phyloP scores from a whole-genome alignment of 768 basidiomycete species.

The Vishniacozyma victoriae region DNA sequence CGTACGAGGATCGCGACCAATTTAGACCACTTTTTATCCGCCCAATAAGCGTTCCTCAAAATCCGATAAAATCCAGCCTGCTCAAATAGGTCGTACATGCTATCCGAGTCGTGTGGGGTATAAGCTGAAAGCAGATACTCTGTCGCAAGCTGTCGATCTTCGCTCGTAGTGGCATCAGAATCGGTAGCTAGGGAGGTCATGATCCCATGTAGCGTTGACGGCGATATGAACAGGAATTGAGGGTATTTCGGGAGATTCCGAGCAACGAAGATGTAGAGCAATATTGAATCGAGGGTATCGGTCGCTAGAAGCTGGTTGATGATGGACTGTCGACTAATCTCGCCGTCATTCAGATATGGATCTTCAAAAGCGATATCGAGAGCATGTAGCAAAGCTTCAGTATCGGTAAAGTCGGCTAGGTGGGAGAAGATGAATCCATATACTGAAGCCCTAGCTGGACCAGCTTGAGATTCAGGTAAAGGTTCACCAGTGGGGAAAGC shows the following conservation, averaged over 20 bases:
- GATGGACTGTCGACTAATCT: slow-evolving; percentile 70
- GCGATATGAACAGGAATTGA: slow-evolving; percentile 64
- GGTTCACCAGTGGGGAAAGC: slow-evolving; percentile 79
- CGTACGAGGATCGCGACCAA: slow-evolving; percentile 68
- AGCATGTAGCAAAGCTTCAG: slow-evolving; percentile 88
- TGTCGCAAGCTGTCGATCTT: slow-evolving; percentile 89
- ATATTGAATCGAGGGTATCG: slow-evolving; percentile 63
- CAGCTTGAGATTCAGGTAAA: slow-evolving; percentile 60
- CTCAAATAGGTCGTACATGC: slow-evolving; percentile 65
- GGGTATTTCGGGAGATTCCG: slow-evolving; percentile 95
- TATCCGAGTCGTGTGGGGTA: slow-evolving; percentile 70
- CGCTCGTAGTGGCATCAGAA: slow-evolving; percentile 67
- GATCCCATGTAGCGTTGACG: slow-evolving; percentile 65
- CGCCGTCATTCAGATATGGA: slow-evolving; percentile 71
- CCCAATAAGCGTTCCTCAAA: slow-evolving; percentile 69
- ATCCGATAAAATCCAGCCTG: slow-evolving; percentile 86
- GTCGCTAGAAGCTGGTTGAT: slow-evolving; percentile 64
- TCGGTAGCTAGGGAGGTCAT: slow-evolving; percentile 73
- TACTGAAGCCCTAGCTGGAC: slow-evolving; percentile 63
- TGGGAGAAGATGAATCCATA: slow-evolving; percentile 58
- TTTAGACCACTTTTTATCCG: slow-evolving; percentile 68
- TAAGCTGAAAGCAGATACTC: slow-evolving; percentile 91
- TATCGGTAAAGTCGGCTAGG: slow-evolving; percentile 70
- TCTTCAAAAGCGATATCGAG: slow-evolving; percentile 95
- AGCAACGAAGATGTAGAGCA: slow-evolving; percentile 91